Evolutionary conservation across 257 asterid species (phyloP).

Genomic region (Solanum appendiculatum): DNA sequence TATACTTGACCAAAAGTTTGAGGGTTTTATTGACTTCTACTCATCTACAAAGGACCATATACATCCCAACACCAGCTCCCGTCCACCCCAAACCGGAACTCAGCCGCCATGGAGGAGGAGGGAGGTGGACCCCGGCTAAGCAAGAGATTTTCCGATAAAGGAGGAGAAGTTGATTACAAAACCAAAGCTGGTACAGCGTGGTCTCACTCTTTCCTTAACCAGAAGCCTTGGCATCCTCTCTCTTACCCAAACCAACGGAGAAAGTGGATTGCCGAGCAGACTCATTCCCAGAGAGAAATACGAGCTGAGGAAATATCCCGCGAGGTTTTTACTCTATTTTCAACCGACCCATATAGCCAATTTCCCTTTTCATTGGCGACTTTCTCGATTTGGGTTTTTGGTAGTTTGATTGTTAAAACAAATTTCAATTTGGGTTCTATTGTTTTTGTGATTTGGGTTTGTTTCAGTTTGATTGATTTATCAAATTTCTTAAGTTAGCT

Average conservation of each 20-base stretch:
- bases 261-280: slow-evolving; percentile 98
- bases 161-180: slow-evolving; percentile 85
- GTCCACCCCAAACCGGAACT: not conserved
- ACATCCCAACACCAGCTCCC: not conserved
- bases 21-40: not conserved
- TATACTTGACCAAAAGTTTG: too few relatives aligned
- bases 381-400: not conserved
- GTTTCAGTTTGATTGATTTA: not conserved
- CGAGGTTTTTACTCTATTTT: slow-evolving; percentile 39
- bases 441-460: not conserved
- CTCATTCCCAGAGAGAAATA: slow-evolving; percentile 59
- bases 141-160: slow-evolving; percentile 60
- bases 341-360: not conserved
- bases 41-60: not conserved
- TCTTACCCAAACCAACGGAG: slow-evolving; percentile 99
- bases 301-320: slow-evolving; percentile 86
- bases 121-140: slow-evolving; percentile 44
- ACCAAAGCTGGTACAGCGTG: slow-evolving; percentile 95
- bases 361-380: not conserved
- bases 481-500: not conserved
- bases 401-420: not conserved
- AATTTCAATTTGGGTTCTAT: not conserved
- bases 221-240: slow-evolving; percentile 99
- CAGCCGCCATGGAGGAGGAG: slow-evolving; percentile 47
- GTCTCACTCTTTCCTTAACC: slow-evolving; percentile 90